Conservation (phyloP, 208 protist genomes). For the Leishmania lainsoni region DNA sequence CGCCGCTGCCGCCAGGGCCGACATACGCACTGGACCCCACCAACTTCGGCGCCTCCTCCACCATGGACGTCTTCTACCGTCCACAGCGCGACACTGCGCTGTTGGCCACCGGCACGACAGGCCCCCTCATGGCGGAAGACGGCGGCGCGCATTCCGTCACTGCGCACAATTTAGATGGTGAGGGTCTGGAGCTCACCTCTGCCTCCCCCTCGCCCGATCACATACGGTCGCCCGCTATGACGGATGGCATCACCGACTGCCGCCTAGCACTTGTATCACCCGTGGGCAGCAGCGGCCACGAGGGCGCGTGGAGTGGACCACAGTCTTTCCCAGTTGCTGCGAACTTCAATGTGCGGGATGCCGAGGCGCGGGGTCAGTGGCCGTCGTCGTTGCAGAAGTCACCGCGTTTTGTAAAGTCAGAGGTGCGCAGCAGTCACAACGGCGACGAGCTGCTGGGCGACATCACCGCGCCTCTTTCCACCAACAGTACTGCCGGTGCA, state of each 20-base stretch:
- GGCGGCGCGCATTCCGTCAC: background rate
- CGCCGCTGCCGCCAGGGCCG: constrained; percentile 27
- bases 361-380: background rate
- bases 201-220: background rate
- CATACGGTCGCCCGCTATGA: background rate
- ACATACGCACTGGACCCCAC: constrained; percentile 21
- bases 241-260: background rate
- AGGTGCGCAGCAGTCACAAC: too few species aligned
- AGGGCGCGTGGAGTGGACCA: background rate
- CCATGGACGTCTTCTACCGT: constrained; percentile 28
- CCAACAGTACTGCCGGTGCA: background rate
- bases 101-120: background rate
- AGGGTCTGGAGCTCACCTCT: background rate
- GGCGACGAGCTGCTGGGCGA: background rate
- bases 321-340: background rate
- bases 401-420: background rate
- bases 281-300: background rate
- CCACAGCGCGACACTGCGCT: background rate
- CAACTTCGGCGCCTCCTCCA: constrained; percentile 20
- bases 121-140: background rate
- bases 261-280: background rate
- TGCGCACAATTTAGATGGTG: background rate
- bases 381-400: background rate
- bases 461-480: background rate
- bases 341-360: background rate